A percentile compares a stretch with the other conserved stretches of the same genome.
Conservation (phyloP, 129 eudicot genomes). For the Artemisia argyi region DNA sequence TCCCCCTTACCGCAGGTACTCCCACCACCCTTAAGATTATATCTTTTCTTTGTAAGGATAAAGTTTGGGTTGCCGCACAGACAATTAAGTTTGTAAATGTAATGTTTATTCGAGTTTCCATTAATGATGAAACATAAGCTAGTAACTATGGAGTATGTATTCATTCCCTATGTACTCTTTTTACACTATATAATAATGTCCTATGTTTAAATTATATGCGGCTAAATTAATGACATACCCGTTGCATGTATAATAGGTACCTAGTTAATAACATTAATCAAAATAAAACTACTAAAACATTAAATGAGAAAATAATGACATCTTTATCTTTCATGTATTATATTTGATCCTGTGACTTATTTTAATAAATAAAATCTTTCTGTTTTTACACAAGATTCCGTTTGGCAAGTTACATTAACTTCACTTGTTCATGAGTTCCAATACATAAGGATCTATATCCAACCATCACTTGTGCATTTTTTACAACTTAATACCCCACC, state of each 20-base stretch:
- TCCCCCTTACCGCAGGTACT: too few relatives aligned
- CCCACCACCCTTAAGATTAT: too few relatives aligned
- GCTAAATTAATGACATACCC: too few relatives aligned
- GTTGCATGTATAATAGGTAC: neutral
- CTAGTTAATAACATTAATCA: neutral
- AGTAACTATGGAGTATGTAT: too few relatives aligned
- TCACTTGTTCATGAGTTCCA: conserved; percentile 34
- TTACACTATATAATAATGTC: too few relatives aligned
- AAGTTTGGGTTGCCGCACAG: too few relatives aligned
- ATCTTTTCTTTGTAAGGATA: too few relatives aligned
- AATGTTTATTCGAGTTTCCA: too few relatives aligned
- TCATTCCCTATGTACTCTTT: too few relatives aligned
- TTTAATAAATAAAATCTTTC: conserved; percentile 12
- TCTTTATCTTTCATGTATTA: conserved; percentile 13
- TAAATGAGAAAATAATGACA: neutral
- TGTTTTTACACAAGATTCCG: conserved; percentile 26
- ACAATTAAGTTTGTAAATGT: too few relatives aligned
- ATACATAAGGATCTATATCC: conserved; percentile 33
- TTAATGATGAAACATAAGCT: too few relatives aligned
- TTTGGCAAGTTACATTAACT: conserved; percentile 32
- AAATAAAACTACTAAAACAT: neutral
- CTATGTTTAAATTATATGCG: too few relatives aligned
- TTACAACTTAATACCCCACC: neutral
- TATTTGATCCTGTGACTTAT: neutral
- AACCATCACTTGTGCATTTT: conserved; percentile 16